Percentiles rank a stretch among this genome's conserved stretches.
Evolutionary conservation across 176 grass and related monocot species (phyloP).

Genomic region (Panicum miliaceum): DNA sequence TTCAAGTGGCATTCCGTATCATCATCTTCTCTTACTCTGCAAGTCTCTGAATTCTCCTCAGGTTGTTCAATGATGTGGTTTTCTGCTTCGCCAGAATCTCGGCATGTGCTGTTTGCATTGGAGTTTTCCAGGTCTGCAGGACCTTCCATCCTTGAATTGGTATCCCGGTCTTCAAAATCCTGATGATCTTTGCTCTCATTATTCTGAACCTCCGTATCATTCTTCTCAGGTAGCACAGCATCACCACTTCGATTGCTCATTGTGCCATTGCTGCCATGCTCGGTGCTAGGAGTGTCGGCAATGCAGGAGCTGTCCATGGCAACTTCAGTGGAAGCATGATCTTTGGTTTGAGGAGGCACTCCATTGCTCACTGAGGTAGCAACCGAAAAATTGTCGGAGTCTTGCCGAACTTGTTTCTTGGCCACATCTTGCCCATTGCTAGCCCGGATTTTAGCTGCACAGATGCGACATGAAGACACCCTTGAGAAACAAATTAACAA

Average conservation of each 20-base stretch:
- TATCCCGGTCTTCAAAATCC: constrained; percentile 22
- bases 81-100: constrained; percentile 35
- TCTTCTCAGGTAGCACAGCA: constrained; percentile 10
- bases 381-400: constrained; percentile 20
- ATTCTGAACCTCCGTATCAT: not conserved
- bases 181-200: not conserved
- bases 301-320: not conserved
- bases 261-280: constrained; percentile 9
- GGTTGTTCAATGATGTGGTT: not conserved
- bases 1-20: constrained; percentile 19
- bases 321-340: not conserved
- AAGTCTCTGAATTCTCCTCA: constrained; percentile 7
- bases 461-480: constrained; percentile 6
- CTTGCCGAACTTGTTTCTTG: constrained; percentile 39
- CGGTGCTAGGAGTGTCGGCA: not conserved
- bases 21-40: not conserved
- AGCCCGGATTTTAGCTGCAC: constrained; percentile 65
- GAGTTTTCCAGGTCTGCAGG: not conserved
- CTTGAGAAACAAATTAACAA: constrained; percentile 35
- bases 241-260: constrained; percentile 23
- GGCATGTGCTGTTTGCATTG: not conserved
- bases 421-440: constrained; percentile 40
- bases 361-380: constrained; percentile 36
- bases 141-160: constrained; percentile 22
- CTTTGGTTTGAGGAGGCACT: constrained; percentile 18